These are phyloP conservation scores for Plasmodium vinckei DNA, from an alignment of 169 alveolate genomes.

Conservation along the genomic window DNA sequence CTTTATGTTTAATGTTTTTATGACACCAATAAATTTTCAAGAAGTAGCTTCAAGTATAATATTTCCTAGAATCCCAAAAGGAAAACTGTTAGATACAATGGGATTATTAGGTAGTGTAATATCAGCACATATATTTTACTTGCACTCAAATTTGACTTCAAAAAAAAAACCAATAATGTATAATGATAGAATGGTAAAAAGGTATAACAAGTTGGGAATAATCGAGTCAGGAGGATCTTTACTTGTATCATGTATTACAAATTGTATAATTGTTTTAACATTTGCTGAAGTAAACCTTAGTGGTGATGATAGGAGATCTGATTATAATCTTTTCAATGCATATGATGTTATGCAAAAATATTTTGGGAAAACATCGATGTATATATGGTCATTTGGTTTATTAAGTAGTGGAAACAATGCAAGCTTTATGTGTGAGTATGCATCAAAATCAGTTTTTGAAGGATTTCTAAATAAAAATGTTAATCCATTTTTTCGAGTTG, in stretches of 20 bases:
- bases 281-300: conserved; percentile 66
- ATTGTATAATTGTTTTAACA: conserved; percentile 72
- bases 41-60: conserved; percentile 38
- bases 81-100: conserved; percentile 66
- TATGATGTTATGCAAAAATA: conserved; percentile 73
- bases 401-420: conserved; percentile 76
- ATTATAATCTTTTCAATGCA: conserved; percentile 62
- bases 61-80: conserved; percentile 61
- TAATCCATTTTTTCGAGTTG: conserved; percentile 54
- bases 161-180: conserved; percentile 46
- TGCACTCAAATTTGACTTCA: conserved; percentile 70
- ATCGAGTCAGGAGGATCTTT: conserved; percentile 62
- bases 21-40: conserved; percentile 54
- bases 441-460: conserved; percentile 67
- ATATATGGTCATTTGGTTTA: conserved; percentile 76
- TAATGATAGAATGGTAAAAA: conserved; percentile 38
- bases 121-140: conserved; percentile 73
- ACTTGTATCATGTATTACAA: conserved; percentile 58
- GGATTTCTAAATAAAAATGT: conserved; percentile 70
- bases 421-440: conserved; percentile 77
- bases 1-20: conserved; percentile 66
- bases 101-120: conserved; percentile 64
- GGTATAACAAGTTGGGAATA: conserved; percentile 54
- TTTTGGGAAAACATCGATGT: conserved; percentile 67
- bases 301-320: conserved; percentile 26